Evolutionary conservation across 2,329 filamentous ascomycete species (phyloP), one percentile per base, ranked within the genome.

Genomic region (Exophiala xenobiotica): DNA sequence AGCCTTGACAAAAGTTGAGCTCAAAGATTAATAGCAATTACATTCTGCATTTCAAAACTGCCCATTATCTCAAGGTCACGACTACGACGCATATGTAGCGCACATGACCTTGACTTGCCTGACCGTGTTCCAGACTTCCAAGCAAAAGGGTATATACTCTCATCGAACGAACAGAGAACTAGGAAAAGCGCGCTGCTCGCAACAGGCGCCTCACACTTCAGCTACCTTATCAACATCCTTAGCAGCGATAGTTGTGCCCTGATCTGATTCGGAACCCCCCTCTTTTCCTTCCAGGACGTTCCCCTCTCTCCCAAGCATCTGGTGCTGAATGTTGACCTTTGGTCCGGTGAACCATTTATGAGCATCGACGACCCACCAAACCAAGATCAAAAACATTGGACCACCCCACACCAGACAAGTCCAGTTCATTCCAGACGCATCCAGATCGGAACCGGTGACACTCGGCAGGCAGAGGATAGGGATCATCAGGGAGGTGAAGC

Each of bases 381-480:
- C 33, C 54, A 67, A 49, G 4, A 61, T 61, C 11, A 64, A 41
- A 20, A 61, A 24, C 67, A 69, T 68, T 9, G 63, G 61, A 14
- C 61, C 65, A 8, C 65, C 66, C 50, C 63, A 68, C 8, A 68
- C 61, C 18, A 66, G 49, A 41, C 59, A 63, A 14, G 64, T 67
- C 59, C 63, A 68, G 41, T 68, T 68, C 66, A 68, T 68, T 3
- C 87, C 68, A 33, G 80, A 69, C 74, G 82, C 88, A 81, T 76
- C 74, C 45, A 87, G 64, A 59, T 85, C 70, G 0, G 65, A 67
- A 1, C 82, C 83, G 1, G 74, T 80, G 4, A 75, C 71, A 41
- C 75, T 77, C 0, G 85, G 85, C 41, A 88, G 73, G 64, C 83
- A 87, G 38, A 88, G 70, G 33, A 87, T 81, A 0, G 85, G 85